phyloP scores from a whole-genome alignment of 495 filamentous ascomycete species.

The Penicillium manginii region DNA sequence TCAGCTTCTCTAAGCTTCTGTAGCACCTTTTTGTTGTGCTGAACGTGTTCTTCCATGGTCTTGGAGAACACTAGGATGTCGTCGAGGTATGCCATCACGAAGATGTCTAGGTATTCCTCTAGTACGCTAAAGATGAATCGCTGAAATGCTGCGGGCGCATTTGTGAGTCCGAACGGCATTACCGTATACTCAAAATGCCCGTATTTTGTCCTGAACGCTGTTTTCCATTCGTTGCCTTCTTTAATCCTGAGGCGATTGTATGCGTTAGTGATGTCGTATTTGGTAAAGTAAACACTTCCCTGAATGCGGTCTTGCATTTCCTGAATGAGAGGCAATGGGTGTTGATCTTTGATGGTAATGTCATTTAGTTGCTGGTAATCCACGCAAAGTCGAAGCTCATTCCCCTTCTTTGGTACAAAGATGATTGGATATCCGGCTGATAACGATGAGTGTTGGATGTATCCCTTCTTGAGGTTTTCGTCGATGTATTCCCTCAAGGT shows the following conservation, averaged over 20 bases:
- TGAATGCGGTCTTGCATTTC: conserved; percentile 18
- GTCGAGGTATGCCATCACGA: conserved; percentile 36
- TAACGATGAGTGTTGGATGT: conserved; percentile 17
- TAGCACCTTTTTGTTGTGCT: background rate
- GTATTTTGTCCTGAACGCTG: conserved; percentile 36
- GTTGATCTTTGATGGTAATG: conserved; percentile 22
- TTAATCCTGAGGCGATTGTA: conserved; percentile 14
- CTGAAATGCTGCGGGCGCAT: conserved; percentile 29
- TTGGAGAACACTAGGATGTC: conserved; percentile 37
- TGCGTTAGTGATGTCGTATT: conserved; percentile 22
- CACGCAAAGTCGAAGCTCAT: conserved; percentile 17
- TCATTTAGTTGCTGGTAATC: conserved; percentile 27
- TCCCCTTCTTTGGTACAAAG: conserved; percentile 30
- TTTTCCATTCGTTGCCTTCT: conserved; percentile 32
- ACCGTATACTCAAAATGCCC: conserved; percentile 31
- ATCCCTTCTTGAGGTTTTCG: conserved; percentile 19
- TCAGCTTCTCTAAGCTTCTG: background rate
- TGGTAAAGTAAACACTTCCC: conserved; percentile 23
- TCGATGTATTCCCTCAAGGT: conserved; percentile 21
- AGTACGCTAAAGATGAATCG: conserved; percentile 35
- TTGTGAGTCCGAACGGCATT: conserved; percentile 20
- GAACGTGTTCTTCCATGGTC: background rate
- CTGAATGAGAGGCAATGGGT: conserved; percentile 20
- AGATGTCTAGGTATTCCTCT: conserved; percentile 25
- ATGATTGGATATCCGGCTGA: conserved; percentile 15